Evolutionary conservation across 441 rosid genomes (phyloP), one percentile per base, ranked within the genome.

Genomic region (Erodium chrysanthum): DNA sequence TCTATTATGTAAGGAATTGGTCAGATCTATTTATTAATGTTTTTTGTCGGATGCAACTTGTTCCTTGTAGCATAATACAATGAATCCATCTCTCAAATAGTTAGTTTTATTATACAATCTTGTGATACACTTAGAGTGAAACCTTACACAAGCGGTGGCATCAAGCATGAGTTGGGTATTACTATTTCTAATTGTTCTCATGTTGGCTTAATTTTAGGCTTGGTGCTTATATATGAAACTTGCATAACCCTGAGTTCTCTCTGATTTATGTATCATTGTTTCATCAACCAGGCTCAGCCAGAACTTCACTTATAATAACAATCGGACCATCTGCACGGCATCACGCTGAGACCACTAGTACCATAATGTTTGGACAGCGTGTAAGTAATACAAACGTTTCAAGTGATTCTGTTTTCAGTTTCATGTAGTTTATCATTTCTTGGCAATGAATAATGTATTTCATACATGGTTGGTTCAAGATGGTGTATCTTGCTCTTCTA

Each of bases 311-410:
- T 82, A 84, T 96, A 68, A 81, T 96, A 65, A 96, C 99, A 33
- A 82, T 92, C 50, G 99, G 99, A 73, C 99, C 99, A 77, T 96
- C 99, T 31, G 96, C 97, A 37, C 94, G 97, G 64, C 99, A 96
- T 76, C 93, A 93, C 48, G 99, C 96, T 58, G 99, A 95, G 84
- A 95, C 99, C 70, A 79, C 96, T 0, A 95, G 99, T 76, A 95
- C 99, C 54, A 90, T 95, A 74, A 85, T 88, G 98, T 95, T 95
- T 84, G 99, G 99, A 60, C 97, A 90, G 77, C 89, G 99, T 86
- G 99, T 95, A 77, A 65, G 87, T 72, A 56, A 68, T 35, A 18
- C 7, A 46, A 50, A 17, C 0, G 18, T 52, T 52, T 71, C 44
- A 29, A 5, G 9, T 35, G 40, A 35, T 35, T 29, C 0, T 5